These are phyloP conservation scores for Hanseniaspora gamundiae DNA, from an alignment of 1,139 yeast species.

Conservation along the genomic window DNA sequence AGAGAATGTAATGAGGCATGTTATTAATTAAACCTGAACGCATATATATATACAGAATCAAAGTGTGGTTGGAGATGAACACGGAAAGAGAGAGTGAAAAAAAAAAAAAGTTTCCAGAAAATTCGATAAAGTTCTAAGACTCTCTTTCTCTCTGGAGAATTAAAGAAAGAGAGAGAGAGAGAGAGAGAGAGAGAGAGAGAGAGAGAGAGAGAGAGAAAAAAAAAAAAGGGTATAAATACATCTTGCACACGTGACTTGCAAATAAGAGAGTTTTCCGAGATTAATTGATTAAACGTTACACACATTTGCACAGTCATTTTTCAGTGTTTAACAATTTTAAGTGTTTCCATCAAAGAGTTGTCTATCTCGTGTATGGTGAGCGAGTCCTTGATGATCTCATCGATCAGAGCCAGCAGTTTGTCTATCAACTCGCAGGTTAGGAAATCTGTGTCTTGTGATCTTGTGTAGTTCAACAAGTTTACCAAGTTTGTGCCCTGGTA, in stretches of 20 bases:
- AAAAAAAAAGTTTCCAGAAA: neutral
- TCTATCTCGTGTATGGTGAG: slow-evolving; percentile 6
- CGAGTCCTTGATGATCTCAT: slow-evolving; percentile 27
- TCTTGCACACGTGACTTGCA: neutral
- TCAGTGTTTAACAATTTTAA: slow-evolving; percentile 3
- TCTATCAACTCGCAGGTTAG: slow-evolving; percentile 48
- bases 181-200: neutral
- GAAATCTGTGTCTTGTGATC: slow-evolving; percentile 40
- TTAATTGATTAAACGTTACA: neutral
- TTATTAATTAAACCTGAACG: no score
- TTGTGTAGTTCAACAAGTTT: slow-evolving; percentile 33
- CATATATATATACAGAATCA: no score
- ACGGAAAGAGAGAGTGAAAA: neutral
- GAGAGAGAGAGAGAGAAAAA: neutral
- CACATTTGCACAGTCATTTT: neutral
- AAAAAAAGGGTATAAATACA: no score
- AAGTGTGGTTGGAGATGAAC: no score
- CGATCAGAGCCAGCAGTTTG: slow-evolving; percentile 33
- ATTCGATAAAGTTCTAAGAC: neutral
- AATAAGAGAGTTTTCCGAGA: no score
- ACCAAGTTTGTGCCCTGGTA: slow-evolving; percentile 32
- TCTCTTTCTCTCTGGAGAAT: neutral
- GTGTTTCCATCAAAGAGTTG: slow-evolving; percentile 3
- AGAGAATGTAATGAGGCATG: no score
- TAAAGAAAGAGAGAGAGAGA: neutral